These are phyloP conservation scores for Rubroboletus pulcherrimus DNA, from an alignment of 768 basidiomycete genomes.

Conservation along the genomic window DNA sequence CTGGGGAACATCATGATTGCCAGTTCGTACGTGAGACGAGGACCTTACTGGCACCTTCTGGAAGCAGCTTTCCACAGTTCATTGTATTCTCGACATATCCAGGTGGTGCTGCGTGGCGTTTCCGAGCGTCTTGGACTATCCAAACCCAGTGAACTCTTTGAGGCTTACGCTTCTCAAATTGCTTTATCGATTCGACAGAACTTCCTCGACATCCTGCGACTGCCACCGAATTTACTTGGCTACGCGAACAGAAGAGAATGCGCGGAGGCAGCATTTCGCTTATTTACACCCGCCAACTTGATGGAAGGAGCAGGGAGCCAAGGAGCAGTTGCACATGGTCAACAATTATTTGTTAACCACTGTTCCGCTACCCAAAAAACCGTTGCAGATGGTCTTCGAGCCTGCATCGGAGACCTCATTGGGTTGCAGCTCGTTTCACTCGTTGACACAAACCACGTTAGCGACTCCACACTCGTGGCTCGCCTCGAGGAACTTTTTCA, in stretches of 20 bases:
- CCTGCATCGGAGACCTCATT: slow-evolving; percentile 68
- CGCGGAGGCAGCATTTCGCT: slow-evolving; percentile 61
- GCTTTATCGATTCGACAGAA: slow-evolving; percentile 59
- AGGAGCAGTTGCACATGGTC: slow-evolving; percentile 35
- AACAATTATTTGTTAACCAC: slow-evolving; percentile 51
- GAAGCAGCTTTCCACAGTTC: slow-evolving; percentile 50
- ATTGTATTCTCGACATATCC: slow-evolving; percentile 32
- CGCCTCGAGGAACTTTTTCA: slow-evolving; percentile 37
- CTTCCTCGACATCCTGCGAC: slow-evolving; percentile 48
- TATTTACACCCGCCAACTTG: slow-evolving; percentile 66
- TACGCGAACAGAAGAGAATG: slow-evolving; percentile 64
- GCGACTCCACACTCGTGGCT: slow-evolving; percentile 17
- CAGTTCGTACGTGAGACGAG: slow-evolving; percentile 71
- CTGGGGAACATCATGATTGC: slow-evolving; percentile 77
- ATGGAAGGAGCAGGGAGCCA: slow-evolving; percentile 36
- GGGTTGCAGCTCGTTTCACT: slow-evolving; percentile 55
- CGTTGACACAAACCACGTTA: slow-evolving; percentile 33
- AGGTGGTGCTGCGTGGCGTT: slow-evolving; percentile 56
- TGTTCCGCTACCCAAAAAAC: slow-evolving; percentile 58
- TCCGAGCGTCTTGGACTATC: slow-evolving; percentile 64
- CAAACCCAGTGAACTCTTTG: slow-evolving; percentile 61
- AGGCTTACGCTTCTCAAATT: slow-evolving; percentile 74
- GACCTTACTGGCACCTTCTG: slow-evolving; percentile 84
- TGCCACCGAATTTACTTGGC: slow-evolving; percentile 75
- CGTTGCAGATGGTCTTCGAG: slow-evolving; percentile 46